These are phyloP conservation scores for Peterozyma toletana DNA, from an alignment of 805 yeast species.

Conservation along the genomic window DNA sequence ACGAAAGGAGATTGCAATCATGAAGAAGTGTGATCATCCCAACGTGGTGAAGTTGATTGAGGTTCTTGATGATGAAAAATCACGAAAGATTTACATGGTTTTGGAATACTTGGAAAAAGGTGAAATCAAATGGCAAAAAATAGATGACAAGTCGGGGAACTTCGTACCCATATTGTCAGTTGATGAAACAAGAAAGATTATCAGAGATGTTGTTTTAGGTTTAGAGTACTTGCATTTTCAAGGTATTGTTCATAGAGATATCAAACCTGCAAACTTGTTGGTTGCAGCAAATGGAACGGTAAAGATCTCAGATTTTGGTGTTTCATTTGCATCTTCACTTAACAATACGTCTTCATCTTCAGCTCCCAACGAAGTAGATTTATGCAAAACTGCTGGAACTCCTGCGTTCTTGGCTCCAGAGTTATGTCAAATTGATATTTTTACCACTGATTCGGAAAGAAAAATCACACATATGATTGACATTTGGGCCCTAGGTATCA, in stretches of 20 bases:
- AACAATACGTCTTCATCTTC: slow-evolving; percentile 23
- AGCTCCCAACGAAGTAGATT: slow-evolving; percentile 53
- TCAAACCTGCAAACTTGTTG: slow-evolving; percentile 88
- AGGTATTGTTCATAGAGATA: slow-evolving; percentile 91
- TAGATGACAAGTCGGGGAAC: not conserved
- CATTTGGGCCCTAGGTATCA: slow-evolving; percentile 97
- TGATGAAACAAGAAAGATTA: slow-evolving; percentile 59
- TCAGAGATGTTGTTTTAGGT: slow-evolving; percentile 81
- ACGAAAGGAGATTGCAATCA: slow-evolving; percentile 83
- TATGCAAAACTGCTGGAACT: slow-evolving; percentile 95
- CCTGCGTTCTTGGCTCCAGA: slow-evolving; percentile 98
- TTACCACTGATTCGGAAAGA: slow-evolving; percentile 27
- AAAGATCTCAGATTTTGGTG: slow-evolving; percentile 96
- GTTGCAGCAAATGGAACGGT: slow-evolving; percentile 65
- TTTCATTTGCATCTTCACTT: slow-evolving; percentile 60
- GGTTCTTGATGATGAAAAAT: slow-evolving; percentile 79
- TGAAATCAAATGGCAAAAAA: slow-evolving; percentile 77
- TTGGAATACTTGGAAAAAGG: slow-evolving; percentile 88
- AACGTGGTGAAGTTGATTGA: slow-evolving; percentile 84
- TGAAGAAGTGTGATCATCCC: slow-evolving; percentile 88
- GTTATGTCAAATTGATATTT: slow-evolving; percentile 57
- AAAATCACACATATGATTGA: slow-evolving; percentile 75
- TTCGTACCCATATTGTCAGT: slow-evolving; percentile 61
- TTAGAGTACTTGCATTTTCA: slow-evolving; percentile 85
- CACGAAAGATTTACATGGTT: slow-evolving; percentile 83